These are phyloP conservation scores for Stemphylium lycopersici DNA, from an alignment of 2,329 filamentous ascomycete genomes.

Conservation along the genomic window DNA sequence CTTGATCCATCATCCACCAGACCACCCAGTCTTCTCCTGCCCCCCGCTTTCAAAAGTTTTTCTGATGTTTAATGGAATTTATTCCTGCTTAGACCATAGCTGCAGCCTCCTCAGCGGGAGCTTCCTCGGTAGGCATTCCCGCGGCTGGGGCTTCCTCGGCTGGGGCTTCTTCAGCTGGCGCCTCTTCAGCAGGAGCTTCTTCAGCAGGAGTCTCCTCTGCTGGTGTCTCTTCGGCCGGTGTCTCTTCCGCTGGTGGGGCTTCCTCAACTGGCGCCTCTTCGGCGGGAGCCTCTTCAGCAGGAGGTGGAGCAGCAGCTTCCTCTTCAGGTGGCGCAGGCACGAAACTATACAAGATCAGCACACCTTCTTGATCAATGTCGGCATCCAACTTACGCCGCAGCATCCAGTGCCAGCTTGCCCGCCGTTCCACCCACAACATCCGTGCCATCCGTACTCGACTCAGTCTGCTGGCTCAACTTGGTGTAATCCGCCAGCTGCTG, in stretches of 20 bases:
- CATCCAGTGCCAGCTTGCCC: constrained; percentile 29
- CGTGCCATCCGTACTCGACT: constrained; percentile 30
- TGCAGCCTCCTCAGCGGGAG: constrained; percentile 3
- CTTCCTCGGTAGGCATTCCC: no score
- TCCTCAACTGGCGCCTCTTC: constrained; percentile 3
- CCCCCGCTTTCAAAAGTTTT: no score
- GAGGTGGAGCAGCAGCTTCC: constrained; percentile 18
- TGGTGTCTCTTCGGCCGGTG: constrained; percentile 4
- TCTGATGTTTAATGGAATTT: no score
- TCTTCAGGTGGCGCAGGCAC: constrained; percentile 30
- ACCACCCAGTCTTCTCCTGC: no score
- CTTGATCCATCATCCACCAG: no score
- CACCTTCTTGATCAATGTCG: background rate
- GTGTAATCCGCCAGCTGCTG: constrained; percentile 37
- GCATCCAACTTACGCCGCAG: constrained; percentile 31
- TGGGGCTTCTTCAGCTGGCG: constrained; percentile 16
- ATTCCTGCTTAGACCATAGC: no score
- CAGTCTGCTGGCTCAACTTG: constrained; percentile 32
- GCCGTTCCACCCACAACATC: constrained; percentile 27
- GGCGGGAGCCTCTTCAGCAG: constrained; percentile 11
- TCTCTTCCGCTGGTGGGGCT: constrained; percentile 3
- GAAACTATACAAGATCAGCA: constrained; percentile 21
- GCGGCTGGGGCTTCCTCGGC: background rate
- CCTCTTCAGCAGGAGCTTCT: background rate
- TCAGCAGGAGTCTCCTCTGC: background rate